Conservation (phyloP, 495 filamentous ascomycete species). For the Hyaloscypha bicolor region DNA sequence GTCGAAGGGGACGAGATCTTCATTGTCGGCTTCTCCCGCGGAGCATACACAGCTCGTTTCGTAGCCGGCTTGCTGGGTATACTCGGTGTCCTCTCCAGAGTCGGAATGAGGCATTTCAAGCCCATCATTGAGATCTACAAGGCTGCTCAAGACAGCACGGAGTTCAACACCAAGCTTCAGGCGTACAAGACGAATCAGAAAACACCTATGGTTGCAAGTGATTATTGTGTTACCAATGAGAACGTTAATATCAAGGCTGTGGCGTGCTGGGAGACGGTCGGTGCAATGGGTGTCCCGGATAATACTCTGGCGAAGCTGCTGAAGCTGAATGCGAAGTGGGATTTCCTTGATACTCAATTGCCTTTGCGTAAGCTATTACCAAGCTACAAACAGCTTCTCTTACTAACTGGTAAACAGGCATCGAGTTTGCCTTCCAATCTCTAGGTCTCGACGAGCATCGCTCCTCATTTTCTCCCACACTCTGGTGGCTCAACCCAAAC, state of each 20-base stretch:
- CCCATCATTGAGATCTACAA: conserved; percentile 57
- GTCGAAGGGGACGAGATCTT: conserved; percentile 66
- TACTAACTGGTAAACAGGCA: conserved; percentile 31
- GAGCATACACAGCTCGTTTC: conserved; percentile 68
- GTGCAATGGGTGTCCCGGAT: conserved; percentile 35
- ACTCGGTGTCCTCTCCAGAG: conserved; percentile 58
- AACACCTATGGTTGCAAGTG: conserved; percentile 14
- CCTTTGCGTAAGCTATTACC: conserved; percentile 1
- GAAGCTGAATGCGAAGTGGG: conserved; percentile 25
- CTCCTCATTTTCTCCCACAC: conserved; percentile 49
- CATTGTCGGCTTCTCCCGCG: conserved; percentile 70
- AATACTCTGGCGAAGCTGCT: conserved; percentile 35
- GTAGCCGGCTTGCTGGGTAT: conserved; percentile 62
- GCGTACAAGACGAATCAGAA: not conserved
- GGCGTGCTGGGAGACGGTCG: conserved; percentile 56
- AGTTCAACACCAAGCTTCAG: not conserved
- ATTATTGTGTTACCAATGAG: conserved; percentile 4
- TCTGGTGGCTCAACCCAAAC: conserved; percentile 36
- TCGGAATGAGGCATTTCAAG: conserved; percentile 54
- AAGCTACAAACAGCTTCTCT: not conserved
- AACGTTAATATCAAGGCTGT: not conserved
- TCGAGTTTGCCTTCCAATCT: conserved; percentile 70
- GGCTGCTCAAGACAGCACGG: conserved; percentile 8
- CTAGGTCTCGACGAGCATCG: conserved; percentile 70
- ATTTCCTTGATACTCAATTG: conserved; percentile 20